Conservation (phyloP, 306 rosid species). For the Myrica gale region DNA sequence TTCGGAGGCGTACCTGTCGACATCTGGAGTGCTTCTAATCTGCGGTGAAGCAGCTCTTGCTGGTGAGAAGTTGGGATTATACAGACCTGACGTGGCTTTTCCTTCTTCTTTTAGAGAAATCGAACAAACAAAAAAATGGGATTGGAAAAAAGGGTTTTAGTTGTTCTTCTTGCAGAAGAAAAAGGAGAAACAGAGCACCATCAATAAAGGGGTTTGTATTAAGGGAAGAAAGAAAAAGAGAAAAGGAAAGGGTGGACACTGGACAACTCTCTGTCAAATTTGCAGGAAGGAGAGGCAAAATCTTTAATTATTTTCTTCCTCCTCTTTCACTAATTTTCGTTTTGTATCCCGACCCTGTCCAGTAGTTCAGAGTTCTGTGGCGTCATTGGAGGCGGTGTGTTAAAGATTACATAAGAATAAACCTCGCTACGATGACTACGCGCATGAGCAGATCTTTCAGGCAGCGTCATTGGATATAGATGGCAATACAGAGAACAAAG, state of each 20-base stretch:
- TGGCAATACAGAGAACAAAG: conserved; percentile 34
- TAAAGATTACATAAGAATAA: no score
- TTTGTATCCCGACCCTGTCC: conserved; percentile 21
- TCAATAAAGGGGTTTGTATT: conserved; percentile 53
- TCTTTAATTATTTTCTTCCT: conserved; percentile 37
- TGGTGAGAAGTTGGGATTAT: conserved; percentile 88
- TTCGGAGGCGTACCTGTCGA: conserved; percentile 57
- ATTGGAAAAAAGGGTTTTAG: conserved; percentile 54
- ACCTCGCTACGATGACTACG: conserved; percentile 63
- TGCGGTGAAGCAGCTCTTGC: conserved; percentile 97
- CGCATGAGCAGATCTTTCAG: conserved; percentile 68
- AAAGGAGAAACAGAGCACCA: conserved; percentile 55
- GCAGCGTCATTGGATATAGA: conserved; percentile 62
- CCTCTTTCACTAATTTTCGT: conserved; percentile 14
- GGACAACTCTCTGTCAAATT: conserved; percentile 34
- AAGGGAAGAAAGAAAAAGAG: conserved; percentile 18
- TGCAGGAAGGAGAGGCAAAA: conserved; percentile 38
- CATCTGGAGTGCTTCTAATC: conserved; percentile 80
- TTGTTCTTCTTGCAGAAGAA: conserved; percentile 56
- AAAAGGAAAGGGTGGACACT: conserved; percentile 36
- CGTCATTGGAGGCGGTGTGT: no score
- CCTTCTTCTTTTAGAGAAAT: conserved; percentile 42
- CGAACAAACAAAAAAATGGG: conserved; percentile 43
- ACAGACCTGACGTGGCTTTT: conserved; percentile 84
- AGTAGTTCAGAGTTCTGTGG: no score